A percentile compares a stretch with the other conserved stretches of the same genome.
phyloP scores from a whole-genome alignment of 2,329 filamentous ascomycete species.

The Harringtonia lauricola region DNA sequence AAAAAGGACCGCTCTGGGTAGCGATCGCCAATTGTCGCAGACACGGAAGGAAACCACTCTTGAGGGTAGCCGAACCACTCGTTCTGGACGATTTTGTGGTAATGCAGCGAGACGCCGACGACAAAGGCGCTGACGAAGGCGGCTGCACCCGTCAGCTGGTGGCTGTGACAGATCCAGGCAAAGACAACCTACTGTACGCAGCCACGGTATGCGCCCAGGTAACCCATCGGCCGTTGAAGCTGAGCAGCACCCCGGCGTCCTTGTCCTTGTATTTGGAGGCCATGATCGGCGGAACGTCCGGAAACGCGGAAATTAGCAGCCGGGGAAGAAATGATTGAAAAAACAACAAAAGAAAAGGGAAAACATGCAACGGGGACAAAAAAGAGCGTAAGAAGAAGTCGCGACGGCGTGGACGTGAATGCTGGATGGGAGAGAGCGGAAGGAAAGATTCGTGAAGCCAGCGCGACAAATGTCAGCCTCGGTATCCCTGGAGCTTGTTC shows the following conservation, averaged over 20 bases:
- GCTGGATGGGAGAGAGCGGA: no score
- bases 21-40: slow-evolving; percentile 90
- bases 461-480: no score
- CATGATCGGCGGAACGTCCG: slow-evolving; percentile 2
- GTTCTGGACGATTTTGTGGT: slow-evolving; percentile 95
- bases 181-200: slow-evolving; percentile 56
- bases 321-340: background rate
- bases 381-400: background rate
- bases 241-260: slow-evolving; percentile 45
- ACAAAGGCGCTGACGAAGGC: slow-evolving; percentile 81
- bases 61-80: slow-evolving; percentile 90
- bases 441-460: no score
- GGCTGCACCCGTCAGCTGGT: slow-evolving; percentile 30
- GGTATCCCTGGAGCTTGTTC: no score
- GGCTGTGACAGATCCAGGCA: background rate
- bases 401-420: no score
- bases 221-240: slow-evolving; percentile 80
- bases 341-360: background rate
- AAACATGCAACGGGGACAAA: background rate
- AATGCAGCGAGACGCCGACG: slow-evolving; percentile 74
- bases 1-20: slow-evolving; percentile 96
- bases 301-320: background rate
- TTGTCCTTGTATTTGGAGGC: slow-evolving; percentile 50
- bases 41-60: slow-evolving; percentile 96
- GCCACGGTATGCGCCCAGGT: slow-evolving; percentile 76